Base-by-base conservation (phyloP, 2,329 filamentous ascomycete species). In the Chaetothyriales sp. region DNA sequence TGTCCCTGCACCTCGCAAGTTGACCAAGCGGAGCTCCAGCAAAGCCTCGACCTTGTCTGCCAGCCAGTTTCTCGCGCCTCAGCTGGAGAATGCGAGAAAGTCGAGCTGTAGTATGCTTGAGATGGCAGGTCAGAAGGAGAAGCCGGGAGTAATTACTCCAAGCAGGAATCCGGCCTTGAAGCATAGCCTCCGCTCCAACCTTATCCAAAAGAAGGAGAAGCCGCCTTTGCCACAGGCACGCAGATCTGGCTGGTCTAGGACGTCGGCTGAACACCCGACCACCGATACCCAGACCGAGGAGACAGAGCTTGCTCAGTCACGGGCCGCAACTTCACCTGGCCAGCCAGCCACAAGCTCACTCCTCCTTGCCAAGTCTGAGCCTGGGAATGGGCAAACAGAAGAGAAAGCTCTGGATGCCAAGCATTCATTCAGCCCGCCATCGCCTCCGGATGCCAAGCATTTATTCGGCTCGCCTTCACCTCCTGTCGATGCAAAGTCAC, bases 141-240 rank as follows among this genome's bases (percentile, higher is more conserved):
- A 85, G 64, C 86, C 86, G 0, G 86, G 84, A 1, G 79, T 90
- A 19, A 81, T 88, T 60, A 88, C 86, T 18, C 86, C 86, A 5
- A 87, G 85, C 63, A 75, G 82, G 46, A 68, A 65, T 56, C 59
- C 55, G 46, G 60, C 49, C 49, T 49, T 51, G 43, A 60, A 59
- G 47, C 54, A 62, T 22, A 55, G 54, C 50, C 48, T 57, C 45
- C 53, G 55, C 18, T 53, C 51, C 10, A 49, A 51, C 25, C 54
- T 57, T 28, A 57, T 57, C 45, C 52, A 57, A 43, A 55, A 56
- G 49, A 59, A 55, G 53, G 55, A 59, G 50, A 57, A 57, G 49
- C 60, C 58, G 32, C 58, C 59, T 10, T 57, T 57, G 7, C 61
- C 61, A 9, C 55, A 58, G 47, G 57, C 64, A 59, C 50, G 62